phyloP scores from a whole-genome alignment of 192 early-diverging fungal species.

The Umbelopsis sp. region DNA sequence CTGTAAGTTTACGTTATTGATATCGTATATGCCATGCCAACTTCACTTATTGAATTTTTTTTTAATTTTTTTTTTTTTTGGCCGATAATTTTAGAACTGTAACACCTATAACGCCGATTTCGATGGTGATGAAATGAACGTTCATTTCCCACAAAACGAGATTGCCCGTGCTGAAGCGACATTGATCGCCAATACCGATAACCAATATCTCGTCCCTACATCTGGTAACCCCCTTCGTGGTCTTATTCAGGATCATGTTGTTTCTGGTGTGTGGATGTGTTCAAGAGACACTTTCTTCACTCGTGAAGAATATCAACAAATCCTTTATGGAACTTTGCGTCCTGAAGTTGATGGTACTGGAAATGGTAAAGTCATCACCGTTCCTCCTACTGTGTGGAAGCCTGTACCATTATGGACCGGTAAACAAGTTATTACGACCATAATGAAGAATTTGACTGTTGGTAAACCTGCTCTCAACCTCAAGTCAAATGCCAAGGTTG shows the following conservation, averaged over 20 bases:
- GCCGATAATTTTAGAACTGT: slow-evolving; percentile 45
- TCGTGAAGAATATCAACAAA: slow-evolving; percentile 90
- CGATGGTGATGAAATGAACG: slow-evolving; percentile 99
- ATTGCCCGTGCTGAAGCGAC: slow-evolving; percentile 94
- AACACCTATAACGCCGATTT: slow-evolving; percentile 98
- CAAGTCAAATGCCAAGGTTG: slow-evolving; percentile 85
- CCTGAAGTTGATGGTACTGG: slow-evolving; percentile 72
- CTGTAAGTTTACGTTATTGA: slow-evolving; percentile 57
- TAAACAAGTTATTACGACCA: slow-evolving; percentile 95
- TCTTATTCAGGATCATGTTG: slow-evolving; percentile 98
- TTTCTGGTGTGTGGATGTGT: slow-evolving; percentile 94
- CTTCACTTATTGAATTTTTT: too few species aligned
- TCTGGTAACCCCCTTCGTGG: slow-evolving; percentile 96
- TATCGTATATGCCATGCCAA: slow-evolving; percentile 17
- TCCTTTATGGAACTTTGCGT: slow-evolving; percentile 86
- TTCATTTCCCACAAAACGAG: slow-evolving; percentile 99
- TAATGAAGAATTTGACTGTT: slow-evolving; percentile 88
- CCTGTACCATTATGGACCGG: slow-evolving; percentile 94
- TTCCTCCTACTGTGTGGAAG: slow-evolving; percentile 88
- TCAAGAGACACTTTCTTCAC: slow-evolving; percentile 86
- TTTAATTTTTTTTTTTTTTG: too few species aligned
- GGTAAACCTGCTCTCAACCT: slow-evolving; percentile 81
- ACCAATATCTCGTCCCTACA: slow-evolving; percentile 97
- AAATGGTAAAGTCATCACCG: slow-evolving; percentile 78
- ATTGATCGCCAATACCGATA: slow-evolving; percentile 92